Evolutionary conservation across 2,329 filamentous ascomycete genomes (phyloP), one percentile per base, ranked within the genome.

Genomic region (Xylariomycetidae sp.): DNA sequence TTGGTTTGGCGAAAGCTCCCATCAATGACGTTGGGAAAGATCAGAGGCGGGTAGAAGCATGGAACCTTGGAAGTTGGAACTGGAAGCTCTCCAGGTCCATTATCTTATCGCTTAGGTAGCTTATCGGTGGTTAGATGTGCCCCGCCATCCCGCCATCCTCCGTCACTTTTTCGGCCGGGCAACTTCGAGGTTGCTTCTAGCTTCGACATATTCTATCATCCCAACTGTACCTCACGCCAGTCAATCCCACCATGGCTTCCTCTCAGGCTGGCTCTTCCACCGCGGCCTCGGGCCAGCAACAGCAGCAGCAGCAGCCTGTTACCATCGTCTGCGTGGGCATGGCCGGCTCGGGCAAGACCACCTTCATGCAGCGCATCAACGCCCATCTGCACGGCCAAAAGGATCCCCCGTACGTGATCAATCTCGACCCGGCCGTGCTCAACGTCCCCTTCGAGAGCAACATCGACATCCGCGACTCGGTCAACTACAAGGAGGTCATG

Each of bases 401-500:
- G 38, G 75, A 81, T 13, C 80, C 87, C 1, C 92, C 93, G 4
- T 98, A 98, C 60, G 88, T 96, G 38, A 79, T 98, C 57, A 98
- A 98, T 61, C 82, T 98, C 42, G 92, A 98, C 57, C 92, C 92
- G 1, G 92, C 93, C 25, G 92, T 98, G 7, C 76, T 89, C 53
- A 86, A 82, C 47, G 85, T 95, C 6, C 92, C 93, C 3, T 98
- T 95, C 56, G 90, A 95, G 48, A 80, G 84, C 60, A 98, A 98
- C 63, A 96, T 98, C 64, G 92, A 98, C 63, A 98, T 98, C 50
- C 87, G 93, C 53, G 92, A 98, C 64, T 92, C 85, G 17, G 90
- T 98, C 59, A 95, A 98, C 73, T 98, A 98, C 70, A 92, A 95
- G 60, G 90, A 98, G 63, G 92, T 98, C 44, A 98, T 98, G 93